Evolutionary conservation across 306 rosid species (phyloP), one percentile per base, ranked within the genome.

Genomic region (Cucurbita maxima): DNA sequence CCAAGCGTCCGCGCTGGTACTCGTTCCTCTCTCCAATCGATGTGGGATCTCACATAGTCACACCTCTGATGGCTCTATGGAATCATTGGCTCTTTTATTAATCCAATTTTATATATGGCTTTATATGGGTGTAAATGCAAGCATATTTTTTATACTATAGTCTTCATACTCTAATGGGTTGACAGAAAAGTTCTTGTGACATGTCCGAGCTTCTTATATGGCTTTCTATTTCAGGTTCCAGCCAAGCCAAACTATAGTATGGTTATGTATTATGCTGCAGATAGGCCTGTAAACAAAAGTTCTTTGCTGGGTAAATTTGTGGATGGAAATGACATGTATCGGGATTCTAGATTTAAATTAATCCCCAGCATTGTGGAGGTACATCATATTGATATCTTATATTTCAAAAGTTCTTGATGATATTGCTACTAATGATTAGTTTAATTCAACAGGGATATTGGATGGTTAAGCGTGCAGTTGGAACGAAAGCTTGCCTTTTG

Each of bases 381-480:
- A 79, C 52, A 50, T 7, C 18, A 78, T 64, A 10, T 71, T 71
- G 43, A 20, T 25, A 8, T 71, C 25, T 72, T 75, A 51, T 74
- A 48, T 52, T 36, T 74, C 75, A 60, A 48, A 16, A 19, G 2
- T 71, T 52, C 48, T 30, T 62, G 54, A 73, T 44, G 55, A 41
- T 71, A 59, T 79, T 44, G 13, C 34, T 58, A 45, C 78, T 80
- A 60, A 74, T 73, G 45, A 15, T 81, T 85, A 69, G 70, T 63
- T 77, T 72, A 77, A 83, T 52, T 10, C 54, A 64, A 73, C 79
- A 90, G 99, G 99, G 99, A 76, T 94, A 94, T 82, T 94, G 96
- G 99, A 90, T 94, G 97, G 97, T 94, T 83, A 94, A 94, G 85
- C 86, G 99, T 72, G 99, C 99, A 51, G 99, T 94, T 14, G 98